Evolutionary conservation across 176 grass and related monocot genomes (phyloP), one percentile per base, ranked within the genome.

Genomic region (Pontederia paniculata): DNA sequence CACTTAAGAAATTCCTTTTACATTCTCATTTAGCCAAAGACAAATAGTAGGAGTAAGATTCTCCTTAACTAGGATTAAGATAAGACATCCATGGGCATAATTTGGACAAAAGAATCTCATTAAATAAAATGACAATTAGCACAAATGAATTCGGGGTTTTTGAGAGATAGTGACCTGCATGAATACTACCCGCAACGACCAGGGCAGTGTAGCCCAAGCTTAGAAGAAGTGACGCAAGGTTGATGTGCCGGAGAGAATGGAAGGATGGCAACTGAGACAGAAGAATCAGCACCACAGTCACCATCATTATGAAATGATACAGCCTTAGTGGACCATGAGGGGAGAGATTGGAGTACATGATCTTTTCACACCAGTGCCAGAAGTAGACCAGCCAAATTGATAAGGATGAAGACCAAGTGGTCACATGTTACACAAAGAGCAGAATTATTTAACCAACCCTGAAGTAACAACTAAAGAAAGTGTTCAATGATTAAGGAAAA

Each of bases 261-360:
- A 97, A 97, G 9, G 91, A 97, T 9, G 91, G 91, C 58, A 97
- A 42, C 66, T 97, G 91, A 15, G 91, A 89, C 18, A 97, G 86
- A 46, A 97, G 69, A 23, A 79, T 84, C 50, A 97, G 75, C 59
- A 74, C 80, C 47, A 87, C 76, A 8, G 86, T 74, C 41, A 87
- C 91, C 70, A 87, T 77, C 52, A 97, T 84, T 74, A 97, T 74
- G 77, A 89, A 97, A 52, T 97, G 86, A 66, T 97, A 90, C 42
- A 97, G 64, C 65, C 74, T 97, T 28, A 97, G n/a, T 21, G 82
- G 68, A 18, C 86, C 91, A 65, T 89, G 21, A 9, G 91, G 82
- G 49, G 72, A 77, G 31, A 97, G 56, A 43, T 76, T 83, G 11
- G 71, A 84, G 65, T 97, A 97, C 82, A 97, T 89, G 21, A 97